Evolutionary conservation across 768 basidiomycete species (phyloP), one percentile per base, ranked within the genome.

Genomic region (Boletus tylopilopsis): DNA sequence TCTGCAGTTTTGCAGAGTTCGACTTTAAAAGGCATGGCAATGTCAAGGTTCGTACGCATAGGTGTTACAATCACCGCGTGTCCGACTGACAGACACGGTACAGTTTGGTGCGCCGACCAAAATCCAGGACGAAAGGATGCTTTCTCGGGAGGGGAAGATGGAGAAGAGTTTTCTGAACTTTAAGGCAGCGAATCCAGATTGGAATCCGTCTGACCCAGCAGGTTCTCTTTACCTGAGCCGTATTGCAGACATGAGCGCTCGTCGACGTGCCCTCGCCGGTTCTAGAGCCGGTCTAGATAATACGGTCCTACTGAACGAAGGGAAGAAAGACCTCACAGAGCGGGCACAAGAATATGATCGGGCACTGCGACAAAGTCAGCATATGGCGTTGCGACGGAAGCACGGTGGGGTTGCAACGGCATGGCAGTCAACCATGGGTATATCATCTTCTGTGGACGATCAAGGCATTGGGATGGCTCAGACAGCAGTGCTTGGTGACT

Each of bases 1-100:
- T 99, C 18, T 98, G 96, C 64, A 94, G 90, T 48, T 99, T 98
- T 68, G 96, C 96, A 4, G 94, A 95, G 51, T 99, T 99, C 65
- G 94, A 98, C 66, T 98, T 99, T 67, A 85, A 93, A 71, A 73
- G 93, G 47, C 93, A 96, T 54, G 93, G 94, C 0, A 94, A 94
- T 65, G 78, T 92, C 65, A 93, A 89, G 76, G 87, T 88, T 46
- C 44, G 78, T 66, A 18, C 15, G 8, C 22, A 15, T 10, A 18
- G 41, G 27, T 35, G 16, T 19, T n/a, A n/a, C 6, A 25, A 40
- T 40, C 21, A 41, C 1, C 15, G 25, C 23, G 15, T 19, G 36
- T 44, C 12, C 8, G 47, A 40, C 25, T 49, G 18, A 54, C 11
- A 16, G 6, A 23, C 12, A 45, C 55, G 18, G 35, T 33, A 12